These are phyloP conservation scores for Wallemia ichthyophaga DNA, from an alignment of 1,284 basidiomycete species.

Conservation along the genomic window DNA sequence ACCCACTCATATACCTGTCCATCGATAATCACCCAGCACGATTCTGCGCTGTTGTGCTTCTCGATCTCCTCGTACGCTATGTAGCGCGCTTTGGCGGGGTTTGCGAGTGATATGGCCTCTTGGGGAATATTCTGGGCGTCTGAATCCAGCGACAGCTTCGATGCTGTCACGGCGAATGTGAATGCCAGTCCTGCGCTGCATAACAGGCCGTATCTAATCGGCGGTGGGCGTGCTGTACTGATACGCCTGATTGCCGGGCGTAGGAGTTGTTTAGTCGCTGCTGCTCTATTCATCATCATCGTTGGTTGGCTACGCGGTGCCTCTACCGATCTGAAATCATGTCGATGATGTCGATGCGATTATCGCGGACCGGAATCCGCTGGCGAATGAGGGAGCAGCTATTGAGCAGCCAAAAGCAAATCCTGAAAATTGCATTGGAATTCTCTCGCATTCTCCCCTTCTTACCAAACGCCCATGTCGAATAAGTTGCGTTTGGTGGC, in stretches of 20 bases:
- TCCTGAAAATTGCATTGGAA: not conserved
- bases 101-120: not conserved
- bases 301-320: too few relatives aligned
- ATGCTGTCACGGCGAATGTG: not conserved
- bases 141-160: not conserved
- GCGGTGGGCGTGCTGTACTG: not conserved
- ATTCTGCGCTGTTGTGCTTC: conserved; percentile 21
- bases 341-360: not conserved
- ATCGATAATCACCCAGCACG: conserved; percentile 60
- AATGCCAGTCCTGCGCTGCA: not conserved
- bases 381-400: not conserved
- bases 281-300: too few relatives aligned
- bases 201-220: not conserved
- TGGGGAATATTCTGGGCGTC: not conserved
- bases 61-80: conserved; percentile 23
- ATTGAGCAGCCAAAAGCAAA: not conserved
- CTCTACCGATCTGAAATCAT: too few relatives aligned
- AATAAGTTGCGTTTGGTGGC: not conserved
- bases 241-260: not conserved
- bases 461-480: not conserved
- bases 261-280: not conserved
- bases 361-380: not conserved
- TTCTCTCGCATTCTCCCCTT: too few relatives aligned
- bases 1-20: conserved; percentile 34
- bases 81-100: not conserved